Evolutionary conservation across 805 yeast genomes (phyloP).

Genomic region (Candida montana): DNA sequence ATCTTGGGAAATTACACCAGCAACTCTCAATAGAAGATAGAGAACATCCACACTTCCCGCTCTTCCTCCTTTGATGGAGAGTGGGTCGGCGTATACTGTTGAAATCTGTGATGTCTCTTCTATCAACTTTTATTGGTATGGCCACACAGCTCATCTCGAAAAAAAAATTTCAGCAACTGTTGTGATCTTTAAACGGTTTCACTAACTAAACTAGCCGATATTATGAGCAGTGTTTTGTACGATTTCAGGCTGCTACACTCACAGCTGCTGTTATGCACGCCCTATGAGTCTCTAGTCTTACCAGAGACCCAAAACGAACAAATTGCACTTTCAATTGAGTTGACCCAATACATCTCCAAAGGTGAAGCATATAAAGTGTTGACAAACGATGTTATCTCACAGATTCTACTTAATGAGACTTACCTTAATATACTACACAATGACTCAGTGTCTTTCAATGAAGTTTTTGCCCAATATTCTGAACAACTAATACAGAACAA

Average conservation of each 20-base stretch:
- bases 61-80: too few relatives aligned
- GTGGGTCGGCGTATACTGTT: too few relatives aligned
- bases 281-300: constrained; percentile 6
- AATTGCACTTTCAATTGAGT: constrained; percentile 11
- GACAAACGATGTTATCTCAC: constrained; percentile 4
- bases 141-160: too few relatives aligned
- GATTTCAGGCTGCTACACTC: constrained; percentile 6
- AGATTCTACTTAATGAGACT: background rate
- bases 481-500: background rate
- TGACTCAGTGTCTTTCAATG: constrained; percentile 9
- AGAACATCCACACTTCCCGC: too few relatives aligned
- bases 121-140: too few relatives aligned
- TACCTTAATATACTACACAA: background rate
- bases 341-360: constrained; percentile 12
- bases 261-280: constrained; percentile 10
- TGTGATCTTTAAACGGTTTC: too few relatives aligned
- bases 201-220: too few relatives aligned
- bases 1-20: too few relatives aligned
- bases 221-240: constrained; percentile 3
- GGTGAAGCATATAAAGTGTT: constrained; percentile 21
- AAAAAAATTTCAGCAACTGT: too few relatives aligned
- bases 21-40: too few relatives aligned
- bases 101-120: too few relatives aligned
- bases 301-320: constrained; percentile 8
- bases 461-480: constrained; percentile 6